Evolutionary conservation across 2,329 filamentous ascomycete species (phyloP).

Genomic region (Aspergillus sp.): DNA sequence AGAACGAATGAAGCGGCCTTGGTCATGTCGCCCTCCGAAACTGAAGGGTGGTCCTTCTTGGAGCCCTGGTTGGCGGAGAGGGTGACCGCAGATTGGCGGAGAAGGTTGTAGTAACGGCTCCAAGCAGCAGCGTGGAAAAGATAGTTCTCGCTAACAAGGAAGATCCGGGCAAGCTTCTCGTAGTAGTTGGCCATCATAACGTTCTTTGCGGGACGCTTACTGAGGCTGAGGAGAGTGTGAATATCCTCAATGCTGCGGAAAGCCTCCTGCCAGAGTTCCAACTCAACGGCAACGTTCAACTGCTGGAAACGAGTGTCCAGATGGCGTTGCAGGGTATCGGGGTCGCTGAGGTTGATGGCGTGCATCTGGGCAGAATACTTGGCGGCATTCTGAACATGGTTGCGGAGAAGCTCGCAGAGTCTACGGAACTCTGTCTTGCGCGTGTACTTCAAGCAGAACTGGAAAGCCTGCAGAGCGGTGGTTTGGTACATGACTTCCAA

Average conservation of each 20-base stretch:
- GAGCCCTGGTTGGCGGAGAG: constrained; percentile 81
- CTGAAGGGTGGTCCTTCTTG: constrained; percentile 91
- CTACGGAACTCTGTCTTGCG: constrained; percentile 99
- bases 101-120: constrained; percentile 95
- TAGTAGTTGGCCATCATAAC: constrained; percentile 99
- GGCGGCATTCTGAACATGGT: constrained; percentile 97
- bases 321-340: constrained; percentile 95
- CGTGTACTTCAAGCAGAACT: constrained; percentile 97
- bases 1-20: constrained; percentile 95
- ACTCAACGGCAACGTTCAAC: constrained; percentile 94
- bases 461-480: constrained; percentile 96
- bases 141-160: constrained; percentile 98
- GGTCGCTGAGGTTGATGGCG: constrained; percentile 97
- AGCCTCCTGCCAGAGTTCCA: constrained; percentile 98
- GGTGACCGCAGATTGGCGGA: constrained; percentile 82
- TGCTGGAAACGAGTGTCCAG: constrained; percentile 98
- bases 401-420: constrained; percentile 95
- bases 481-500: constrained; percentile 98
- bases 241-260: constrained; percentile 99
- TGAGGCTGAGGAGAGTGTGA: constrained; percentile 92
- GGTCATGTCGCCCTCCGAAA: constrained; percentile 85
- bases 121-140: constrained; percentile 98
- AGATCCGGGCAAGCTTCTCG: constrained; percentile 97
- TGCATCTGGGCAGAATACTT: constrained; percentile 99
- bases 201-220: constrained; percentile 97